Evolutionary conservation across 2,329 filamentous ascomycete genomes (phyloP), one percentile per base, ranked within the genome.

Genomic region (Hymenoscyphus linearis): DNA sequence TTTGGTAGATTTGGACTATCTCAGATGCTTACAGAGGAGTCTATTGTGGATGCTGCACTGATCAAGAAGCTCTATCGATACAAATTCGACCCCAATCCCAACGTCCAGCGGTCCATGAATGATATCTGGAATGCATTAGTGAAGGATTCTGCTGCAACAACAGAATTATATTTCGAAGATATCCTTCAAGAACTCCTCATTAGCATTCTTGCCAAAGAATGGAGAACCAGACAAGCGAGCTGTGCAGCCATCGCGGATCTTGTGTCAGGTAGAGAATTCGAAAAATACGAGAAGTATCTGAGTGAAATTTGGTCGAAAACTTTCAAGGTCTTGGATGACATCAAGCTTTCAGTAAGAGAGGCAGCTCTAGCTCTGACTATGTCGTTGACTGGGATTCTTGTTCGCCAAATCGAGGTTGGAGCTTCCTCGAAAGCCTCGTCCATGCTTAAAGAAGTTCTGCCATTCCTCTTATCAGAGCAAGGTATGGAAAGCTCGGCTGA

Each of bases 61-160:
- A 98, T 97, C 69, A 91, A 93, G 0, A 98, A 97, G 76, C 83
- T 99, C 1, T 99, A 89, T 75, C 85, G 95, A 55, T 99, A 98
- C 75, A 83, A 92, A 56, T 98, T 98, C 64, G 95, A 99, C 74
- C 95, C 95, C 0, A 98, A 97, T 71, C 82, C 87, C 1, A 96
- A 96, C 66, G 95, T 98, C 13, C 91, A 93, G 72, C 83, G 87
- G 55, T 96, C 93, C 0, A 99, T 99, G 95, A 93, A 96, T 61
- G 91, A 96, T 65, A 98, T 99, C 66, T 99, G 95, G 95, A 93
- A 90, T 69, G 88, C 93, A 0, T 78, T 99, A n/a, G 92, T 98
- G 59, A 96, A 96, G 71, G 92, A 98, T 68, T 84, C 91, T 1
- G 86, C 85, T 18, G 80, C 83, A 0, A 90, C 89, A 0, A 84